Percentiles rank a stretch among this genome's conserved stretches.
Evolutionary conservation across 2,329 filamentous ascomycete genomes (phyloP).

Genomic region (Paraphoma chrysanthemicola): DNA sequence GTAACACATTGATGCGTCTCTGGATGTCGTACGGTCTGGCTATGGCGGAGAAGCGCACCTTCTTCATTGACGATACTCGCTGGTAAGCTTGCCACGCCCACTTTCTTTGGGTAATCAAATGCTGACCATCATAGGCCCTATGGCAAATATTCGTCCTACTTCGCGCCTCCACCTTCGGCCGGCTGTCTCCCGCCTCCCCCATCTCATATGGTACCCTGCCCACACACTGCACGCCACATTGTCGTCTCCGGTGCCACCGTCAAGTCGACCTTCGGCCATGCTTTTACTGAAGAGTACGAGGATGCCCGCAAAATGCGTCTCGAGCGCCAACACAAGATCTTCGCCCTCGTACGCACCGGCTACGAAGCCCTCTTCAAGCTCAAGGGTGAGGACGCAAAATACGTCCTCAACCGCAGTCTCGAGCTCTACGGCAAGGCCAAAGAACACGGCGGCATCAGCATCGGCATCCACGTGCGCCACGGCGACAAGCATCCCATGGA

Average conservation of each 20-base stretch:
- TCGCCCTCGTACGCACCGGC: slow-evolving; percentile 70
- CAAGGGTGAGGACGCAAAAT: slow-evolving; percentile 67
- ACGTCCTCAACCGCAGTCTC: slow-evolving; percentile 66
- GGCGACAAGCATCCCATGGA: slow-evolving; percentile 81
- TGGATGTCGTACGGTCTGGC: slow-evolving; percentile 87
- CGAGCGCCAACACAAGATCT: slow-evolving; percentile 67
- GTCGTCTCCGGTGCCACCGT: slow-evolving; percentile 75
- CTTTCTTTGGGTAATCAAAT: background rate
- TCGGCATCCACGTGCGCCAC: slow-evolving; percentile 81
- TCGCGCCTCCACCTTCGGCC: slow-evolving; percentile 69
- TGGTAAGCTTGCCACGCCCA: slow-evolving; percentile 57
- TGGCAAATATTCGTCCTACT: slow-evolving; percentile 76
- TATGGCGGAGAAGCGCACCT: slow-evolving; percentile 73
- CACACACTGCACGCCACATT: slow-evolving; percentile 76
- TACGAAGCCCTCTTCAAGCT: slow-evolving; percentile 79
- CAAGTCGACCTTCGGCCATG: slow-evolving; percentile 67
- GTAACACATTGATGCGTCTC: slow-evolving; percentile 76
- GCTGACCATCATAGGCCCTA: slow-evolving; percentile 64
- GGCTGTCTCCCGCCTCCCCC: slow-evolving; percentile 74
- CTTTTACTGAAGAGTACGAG: slow-evolving; percentile 62
- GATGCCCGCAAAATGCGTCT: slow-evolving; percentile 58
- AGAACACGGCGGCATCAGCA: slow-evolving; percentile 59
- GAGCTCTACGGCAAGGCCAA: slow-evolving; percentile 60
- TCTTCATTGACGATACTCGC: slow-evolving; percentile 84
- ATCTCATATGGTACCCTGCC: slow-evolving; percentile 80